These are phyloP conservation scores for Aquilaria yunnanensis DNA, from an alignment of 345 rosid genomes.

Conservation along the genomic window DNA sequence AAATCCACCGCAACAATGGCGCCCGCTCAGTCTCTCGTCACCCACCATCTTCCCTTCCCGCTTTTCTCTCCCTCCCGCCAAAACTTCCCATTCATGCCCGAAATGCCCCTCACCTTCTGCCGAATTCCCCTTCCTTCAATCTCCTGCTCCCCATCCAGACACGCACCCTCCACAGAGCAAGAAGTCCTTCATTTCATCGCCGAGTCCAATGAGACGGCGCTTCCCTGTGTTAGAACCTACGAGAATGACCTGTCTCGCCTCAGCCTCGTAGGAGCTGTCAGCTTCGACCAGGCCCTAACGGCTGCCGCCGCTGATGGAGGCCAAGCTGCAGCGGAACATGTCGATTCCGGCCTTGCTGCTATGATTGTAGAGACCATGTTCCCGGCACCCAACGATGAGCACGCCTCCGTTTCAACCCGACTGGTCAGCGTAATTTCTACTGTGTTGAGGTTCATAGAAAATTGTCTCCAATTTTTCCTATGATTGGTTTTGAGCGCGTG, in stretches of 20 bases:
- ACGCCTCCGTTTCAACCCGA: conserved; percentile 67
- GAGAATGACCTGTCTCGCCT: conserved; percentile 69
- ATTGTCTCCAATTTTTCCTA: background rate
- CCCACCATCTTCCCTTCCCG: conserved; percentile 17
- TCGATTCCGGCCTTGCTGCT: conserved; percentile 43
- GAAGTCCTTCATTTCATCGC: conserved; percentile 61
- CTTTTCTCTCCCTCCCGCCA: conserved; percentile 8
- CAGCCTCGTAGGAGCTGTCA: conserved; percentile 69
- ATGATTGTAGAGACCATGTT: conserved; percentile 91
- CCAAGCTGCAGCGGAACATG: conserved; percentile 65
- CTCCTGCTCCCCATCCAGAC: conserved; percentile 23
- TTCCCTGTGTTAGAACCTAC: conserved; percentile 78
- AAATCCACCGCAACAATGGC: conserved; percentile 21
- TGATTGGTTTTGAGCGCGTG: background rate
- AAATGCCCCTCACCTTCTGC: conserved; percentile 5
- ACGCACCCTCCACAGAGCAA: conserved; percentile 35
- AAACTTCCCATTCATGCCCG: conserved; percentile 16
- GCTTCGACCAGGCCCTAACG: conserved; percentile 69
- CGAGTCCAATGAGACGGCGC: conserved; percentile 43
- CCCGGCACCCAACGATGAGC: conserved; percentile 48
- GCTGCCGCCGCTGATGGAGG: conserved; percentile 98
- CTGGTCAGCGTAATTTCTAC: conserved; percentile 39
- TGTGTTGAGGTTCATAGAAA: too few relatives aligned
- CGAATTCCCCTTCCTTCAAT: conserved; percentile 17
- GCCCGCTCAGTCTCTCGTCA: conserved; percentile 10